These are phyloP conservation scores for Kazachstania sp. DNA, from an alignment of 1,139 yeast genomes.

Conservation along the genomic window DNA sequence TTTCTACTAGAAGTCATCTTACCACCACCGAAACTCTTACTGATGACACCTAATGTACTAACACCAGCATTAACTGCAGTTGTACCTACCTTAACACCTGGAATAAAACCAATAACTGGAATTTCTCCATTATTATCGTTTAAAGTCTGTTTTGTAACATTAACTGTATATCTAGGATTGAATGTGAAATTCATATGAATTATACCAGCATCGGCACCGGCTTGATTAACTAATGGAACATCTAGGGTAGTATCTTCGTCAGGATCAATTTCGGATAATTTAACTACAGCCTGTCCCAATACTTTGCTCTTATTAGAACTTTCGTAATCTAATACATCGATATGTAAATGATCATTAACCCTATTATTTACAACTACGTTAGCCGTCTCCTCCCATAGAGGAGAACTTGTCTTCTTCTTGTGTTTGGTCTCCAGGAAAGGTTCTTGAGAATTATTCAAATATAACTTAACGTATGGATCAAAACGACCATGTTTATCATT, in stretches of 20 bases:
- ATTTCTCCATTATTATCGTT: constrained; percentile 30
- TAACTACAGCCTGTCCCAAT: constrained; percentile 58
- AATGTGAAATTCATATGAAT: constrained; percentile 53
- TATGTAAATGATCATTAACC: constrained; percentile 48
- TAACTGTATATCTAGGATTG: constrained; percentile 54
- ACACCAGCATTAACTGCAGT: constrained; percentile 35
- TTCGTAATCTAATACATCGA: constrained; percentile 81
- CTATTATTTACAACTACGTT: constrained; percentile 47
- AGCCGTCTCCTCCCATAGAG: constrained; percentile 68
- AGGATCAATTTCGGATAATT: constrained; percentile 54
- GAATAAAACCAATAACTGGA: constrained; percentile 33
- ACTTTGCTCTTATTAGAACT: constrained; percentile 80
- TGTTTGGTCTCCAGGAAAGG: constrained; percentile 40
- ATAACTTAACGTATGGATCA: constrained; percentile 73
- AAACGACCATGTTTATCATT: constrained; percentile 85
- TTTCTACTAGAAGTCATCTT: constrained; percentile 14
- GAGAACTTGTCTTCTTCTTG: constrained; percentile 77
- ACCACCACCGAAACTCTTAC: constrained; percentile 32
- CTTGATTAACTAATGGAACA: constrained; percentile 41
- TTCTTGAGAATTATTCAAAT: constrained; percentile 50
- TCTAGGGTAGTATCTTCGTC: constrained; percentile 44
- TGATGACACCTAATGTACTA: constrained; percentile 32
- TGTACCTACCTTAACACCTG: constrained; percentile 34
- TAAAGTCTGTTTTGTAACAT: constrained; percentile 25
- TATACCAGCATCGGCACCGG: constrained; percentile 57